Base-by-base conservation (phyloP, 1,284 basidiomycete genomes). In the Trichosporon coremiiforme region DNA sequence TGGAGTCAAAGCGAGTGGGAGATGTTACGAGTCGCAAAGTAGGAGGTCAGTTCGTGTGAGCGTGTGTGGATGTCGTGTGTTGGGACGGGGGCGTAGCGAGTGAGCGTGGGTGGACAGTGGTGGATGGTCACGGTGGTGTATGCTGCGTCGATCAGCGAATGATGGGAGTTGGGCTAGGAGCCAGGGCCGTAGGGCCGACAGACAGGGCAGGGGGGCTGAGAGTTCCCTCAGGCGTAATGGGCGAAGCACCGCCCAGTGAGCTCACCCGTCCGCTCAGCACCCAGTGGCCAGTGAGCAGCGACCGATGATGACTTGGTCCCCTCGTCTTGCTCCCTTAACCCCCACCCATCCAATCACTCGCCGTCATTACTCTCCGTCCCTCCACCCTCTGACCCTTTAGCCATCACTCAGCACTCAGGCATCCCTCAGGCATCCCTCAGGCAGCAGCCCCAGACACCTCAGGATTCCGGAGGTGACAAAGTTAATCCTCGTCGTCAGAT, bases 101-200 rank as follows among this genome's bases (percentile, higher is more conserved):
- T 60, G 25, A 10, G 25, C 7, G 29, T 31, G 55, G 25, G 25
- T 60, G 55, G 29, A 8, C 6, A 22, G 7, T 8, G 53, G 29
- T 12, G 55, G 10, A 10, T 17, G 25, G 29, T 31, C 29, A 5
- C 9, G 8, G 55, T 31, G 55, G 25, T 29, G 29, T 22, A 4
- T 29, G 20, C 55, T 60, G 55, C 31, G 55, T 60, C 55, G 55
- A 60, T 60, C 55, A 60, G 25, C 55, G 55, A 60, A 29, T 60
- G 29, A 60, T 17, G 29, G 29, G 15, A 29, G 2, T 17, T 15
- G 47, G 47, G n/a, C 47, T 20, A n/a, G 20, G 47, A 15, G 47
- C 47, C n/a, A 50, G 17, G 9, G 17, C n/a, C 6, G n/a, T 4
- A 4, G 5, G n/a, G 17, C 7, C 12, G 47, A 20, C 47, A 9